Percentiles rank a stretch among this genome's conserved stretches.
phyloP scores from a whole-genome alignment of 148 eudicot species.

The Rhododendron griersonianum region DNA sequence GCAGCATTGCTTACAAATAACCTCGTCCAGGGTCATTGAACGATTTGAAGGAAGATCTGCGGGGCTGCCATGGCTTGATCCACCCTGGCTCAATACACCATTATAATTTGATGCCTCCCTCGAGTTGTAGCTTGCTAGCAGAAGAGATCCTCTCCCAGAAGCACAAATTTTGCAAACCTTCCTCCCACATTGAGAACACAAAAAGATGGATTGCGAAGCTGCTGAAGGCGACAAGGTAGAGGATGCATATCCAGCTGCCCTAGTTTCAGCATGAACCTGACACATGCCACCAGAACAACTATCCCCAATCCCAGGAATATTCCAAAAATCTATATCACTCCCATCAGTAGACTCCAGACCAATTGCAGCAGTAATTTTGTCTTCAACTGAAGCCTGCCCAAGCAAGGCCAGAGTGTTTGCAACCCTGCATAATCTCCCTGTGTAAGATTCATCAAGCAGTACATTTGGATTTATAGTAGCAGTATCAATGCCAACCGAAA shows the following conservation, averaged over 20 bases:
- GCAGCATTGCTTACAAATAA: constrained; percentile 83
- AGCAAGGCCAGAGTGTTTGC: constrained; percentile 71
- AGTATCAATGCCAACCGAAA: constrained; percentile 82
- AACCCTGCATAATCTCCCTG: constrained; percentile 60
- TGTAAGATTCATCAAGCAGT: constrained; percentile 70
- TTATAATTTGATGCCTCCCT: constrained; percentile 47
- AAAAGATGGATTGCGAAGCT: constrained; percentile 33
- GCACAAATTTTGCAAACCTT: constrained; percentile 83
- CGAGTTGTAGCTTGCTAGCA: constrained; percentile 47
- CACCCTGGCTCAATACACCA: constrained; percentile 50
- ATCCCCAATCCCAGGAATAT: constrained; percentile 61
- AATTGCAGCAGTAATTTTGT: constrained; percentile 62
- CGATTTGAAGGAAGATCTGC: constrained; percentile 51
- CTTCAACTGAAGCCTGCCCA: constrained; percentile 85
- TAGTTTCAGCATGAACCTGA: constrained; percentile 76
- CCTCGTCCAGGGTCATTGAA: constrained; percentile 46
- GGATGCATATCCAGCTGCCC: constrained; percentile 19
- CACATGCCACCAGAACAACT: constrained; percentile 68
- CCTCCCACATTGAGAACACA: constrained; percentile 69
- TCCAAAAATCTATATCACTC: constrained; percentile 78
- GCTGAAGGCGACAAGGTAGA: constrained; percentile 28
- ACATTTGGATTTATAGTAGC: constrained; percentile 87
- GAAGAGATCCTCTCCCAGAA: constrained; percentile 90
- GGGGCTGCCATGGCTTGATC: constrained; percentile 48
- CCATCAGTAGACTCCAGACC: constrained; percentile 59